Base-by-base conservation (phyloP, 2,329 filamentous ascomycete species). In the Fusarium duplospermum region DNA sequence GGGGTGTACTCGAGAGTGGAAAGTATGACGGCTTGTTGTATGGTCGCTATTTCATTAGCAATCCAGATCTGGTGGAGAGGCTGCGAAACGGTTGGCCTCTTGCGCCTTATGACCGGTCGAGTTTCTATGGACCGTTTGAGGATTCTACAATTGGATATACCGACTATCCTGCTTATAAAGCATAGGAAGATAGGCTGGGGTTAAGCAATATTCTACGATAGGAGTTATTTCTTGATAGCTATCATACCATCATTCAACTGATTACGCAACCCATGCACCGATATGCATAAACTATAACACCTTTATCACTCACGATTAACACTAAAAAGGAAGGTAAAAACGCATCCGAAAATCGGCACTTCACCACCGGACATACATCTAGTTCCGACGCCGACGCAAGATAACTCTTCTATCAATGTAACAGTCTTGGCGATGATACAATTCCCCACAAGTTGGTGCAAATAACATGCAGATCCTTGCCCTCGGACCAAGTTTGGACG, bases 1-100 rank as follows among this genome's bases (percentile, higher is more conserved):
- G 84, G 82, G 86, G 85, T 2, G 83, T 87, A 1, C 3, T 81
- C 1, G 80, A 81, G 45, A 75, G 89, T 2, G 84, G 83, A 4
- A 82, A 79, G 29, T 87, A 87, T 62, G 86, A 89, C 70, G 87
- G 79, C 10, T 72, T 89, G 29, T 64, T 86, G 3, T 87, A 84
- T 62, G 87, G 86, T 0, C 80, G 86, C 2, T 83, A 84, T 50
- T 89, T 87, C 63, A 83, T 85, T 7, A 86, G 84, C 56, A 87
- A 87, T 63, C 87, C 86, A 0, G 87, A 89, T 71, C 71, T 88
- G 62, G 81, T 87, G 4, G 78, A 85, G 47, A 69, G 86, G 59
- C 71, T 88, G 62, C 81, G 82, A 62, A 81, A 83, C 16, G 83
- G 83, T 0, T 74, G 80, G 33, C 80, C 83, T 1, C 75, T 88